Conservation (phyloP, 148 eudicot species). For the Rhododendron henanense region DNA sequence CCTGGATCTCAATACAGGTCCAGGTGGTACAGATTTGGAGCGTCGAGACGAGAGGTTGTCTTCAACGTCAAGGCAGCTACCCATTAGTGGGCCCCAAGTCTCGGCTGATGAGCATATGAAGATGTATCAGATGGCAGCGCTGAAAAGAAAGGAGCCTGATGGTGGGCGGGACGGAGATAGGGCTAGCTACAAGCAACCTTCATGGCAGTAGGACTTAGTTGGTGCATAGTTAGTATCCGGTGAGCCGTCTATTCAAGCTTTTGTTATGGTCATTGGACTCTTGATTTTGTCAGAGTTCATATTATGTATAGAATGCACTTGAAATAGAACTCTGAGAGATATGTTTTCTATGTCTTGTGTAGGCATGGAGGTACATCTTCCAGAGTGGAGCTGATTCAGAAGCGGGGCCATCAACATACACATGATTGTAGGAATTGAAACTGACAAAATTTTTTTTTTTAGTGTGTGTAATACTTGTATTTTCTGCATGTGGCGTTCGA, state of each 20-base stretch:
- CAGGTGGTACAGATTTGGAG: conserved; percentile 49
- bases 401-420: not conserved
- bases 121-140: conserved; percentile 42
- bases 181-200: conserved; percentile 51
- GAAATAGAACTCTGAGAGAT: not conserved
- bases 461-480: not conserved
- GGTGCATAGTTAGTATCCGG: conserved; percentile 9
- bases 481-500: not conserved
- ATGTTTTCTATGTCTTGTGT: not conserved
- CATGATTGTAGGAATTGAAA: conserved; percentile 5
- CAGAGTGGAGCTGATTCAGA: not conserved
- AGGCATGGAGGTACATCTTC: conserved; percentile 8
- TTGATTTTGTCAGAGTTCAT: not conserved
- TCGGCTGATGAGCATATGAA: conserved; percentile 60
- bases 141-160: conserved; percentile 86
- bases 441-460: not conserved
- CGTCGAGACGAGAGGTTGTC: conserved; percentile 54
- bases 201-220: conserved; percentile 51
- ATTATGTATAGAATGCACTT: not conserved
- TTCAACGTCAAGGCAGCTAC: conserved; percentile 36
- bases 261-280: not conserved
- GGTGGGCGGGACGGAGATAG: conserved; percentile 70
- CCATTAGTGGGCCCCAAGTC: conserved; percentile 41
- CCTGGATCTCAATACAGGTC: conserved; percentile 85
- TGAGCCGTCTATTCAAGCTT: conserved; percentile 15